Base-by-base conservation (phyloP, 108 stramenopile genomes). In the Nitzschia sp. region DNA sequence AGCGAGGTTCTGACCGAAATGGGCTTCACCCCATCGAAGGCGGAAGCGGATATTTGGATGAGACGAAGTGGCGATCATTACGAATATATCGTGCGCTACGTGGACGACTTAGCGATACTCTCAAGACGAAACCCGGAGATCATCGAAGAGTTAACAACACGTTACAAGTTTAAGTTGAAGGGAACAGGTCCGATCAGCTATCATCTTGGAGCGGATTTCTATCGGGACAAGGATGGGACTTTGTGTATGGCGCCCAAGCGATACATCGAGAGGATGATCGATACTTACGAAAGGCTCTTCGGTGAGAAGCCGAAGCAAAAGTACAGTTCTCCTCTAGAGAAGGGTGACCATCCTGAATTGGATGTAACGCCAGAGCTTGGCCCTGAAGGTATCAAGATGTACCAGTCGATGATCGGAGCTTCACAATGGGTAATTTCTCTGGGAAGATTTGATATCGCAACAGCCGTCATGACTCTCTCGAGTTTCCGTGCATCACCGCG, bases 171-270 rank as follows among this genome's bases (percentile, higher is more conserved):
- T 55, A 79, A 79, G 60, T 57, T 81, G 34, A 81, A 81, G 27
- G 80, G 80, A 36, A 64, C 56, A 0, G 72, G 71, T 21, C 71
- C 64, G 2, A 13, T 77, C 11, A 23, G 53, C 0, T 81, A 46
- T 46, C 76, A 75, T 45, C 72, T 81, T 15, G 75, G 80, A 26
- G 59, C 66, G 38, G 63, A 74, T n/a, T n/a, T n/a, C n/a, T n/a
- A n/a, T n/a, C n/a, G n/a, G n/a, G n/a, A n/a, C n/a, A n/a, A n/a
- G n/a, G 49, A 72, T 59, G 75, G 80, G 18, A 64, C 51, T 4
- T 49, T 81, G 0, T 54, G 46, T 8, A 47, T 42, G 30, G 26
- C 45, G 1, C 79, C 79, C 23, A 59, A 46, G 23, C 53, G 55
- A 34, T 81, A 81, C 48, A 63, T 81, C 21, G 66, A 70, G 70